phyloP scores from a whole-genome alignment of 306 rosid genomes.

The Castanea sativa region DNA sequence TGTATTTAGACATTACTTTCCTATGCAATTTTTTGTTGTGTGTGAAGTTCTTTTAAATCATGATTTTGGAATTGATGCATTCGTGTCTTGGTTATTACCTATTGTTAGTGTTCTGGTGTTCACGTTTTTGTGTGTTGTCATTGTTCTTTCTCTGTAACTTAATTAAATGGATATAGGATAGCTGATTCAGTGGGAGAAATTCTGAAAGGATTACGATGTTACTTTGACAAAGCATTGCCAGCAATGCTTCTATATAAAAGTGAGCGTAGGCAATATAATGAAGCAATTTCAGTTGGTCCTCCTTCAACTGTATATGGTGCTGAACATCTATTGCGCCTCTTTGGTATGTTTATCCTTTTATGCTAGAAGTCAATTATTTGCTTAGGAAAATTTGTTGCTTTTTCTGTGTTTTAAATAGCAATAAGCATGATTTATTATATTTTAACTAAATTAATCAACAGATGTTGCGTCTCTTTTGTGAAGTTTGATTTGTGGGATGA shows the following conservation, averaged over 20 bases:
- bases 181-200: slow-evolving; percentile 58
- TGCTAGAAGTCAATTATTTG: not conserved
- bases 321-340: slow-evolving; percentile 87
- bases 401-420: not conserved
- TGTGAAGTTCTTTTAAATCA: too few species aligned
- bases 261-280: slow-evolving; percentile 74
- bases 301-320: slow-evolving; percentile 87
- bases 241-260: slow-evolving; percentile 67
- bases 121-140: not conserved
- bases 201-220: slow-evolving; percentile 63
- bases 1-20: too few species aligned
- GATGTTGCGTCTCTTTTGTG: too few species aligned
- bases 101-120: too few species aligned
- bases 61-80: too few species aligned
- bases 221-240: slow-evolving; percentile 86
- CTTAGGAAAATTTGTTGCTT: not conserved
- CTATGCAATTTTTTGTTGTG: too few species aligned
- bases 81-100: too few species aligned
- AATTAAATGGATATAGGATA: slow-evolving; percentile 31
- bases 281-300: slow-evolving; percentile 42
- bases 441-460: not conserved
- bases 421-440: not conserved
- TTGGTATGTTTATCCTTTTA: slow-evolving; percentile 47
- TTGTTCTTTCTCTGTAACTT: slow-evolving; percentile 5
- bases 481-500: too few species aligned